Percentiles rank a stretch among this genome's conserved stretches.
Evolutionary conservation across 1,139 yeast species (phyloP).

Genomic region (Yamadazyma buinensis): DNA sequence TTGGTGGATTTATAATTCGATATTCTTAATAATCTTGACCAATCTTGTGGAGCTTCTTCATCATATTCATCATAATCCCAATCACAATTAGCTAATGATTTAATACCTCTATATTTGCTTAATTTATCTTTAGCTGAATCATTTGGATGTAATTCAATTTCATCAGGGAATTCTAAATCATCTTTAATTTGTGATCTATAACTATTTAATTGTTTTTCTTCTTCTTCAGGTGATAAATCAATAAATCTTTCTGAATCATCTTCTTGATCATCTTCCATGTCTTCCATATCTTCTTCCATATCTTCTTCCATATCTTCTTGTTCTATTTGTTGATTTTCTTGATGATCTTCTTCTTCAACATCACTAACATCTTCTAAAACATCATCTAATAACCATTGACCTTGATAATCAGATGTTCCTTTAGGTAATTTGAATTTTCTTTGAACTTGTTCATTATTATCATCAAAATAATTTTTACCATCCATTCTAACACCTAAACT

Average conservation of each 20-base stretch:
- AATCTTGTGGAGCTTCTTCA: conserved; percentile 68
- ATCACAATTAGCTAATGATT: conserved; percentile 70
- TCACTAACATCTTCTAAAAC: conserved; percentile 47
- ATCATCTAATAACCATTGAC: conserved; percentile 80
- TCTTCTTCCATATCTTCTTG: conserved; percentile 23
- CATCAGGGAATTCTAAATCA: conserved; percentile 94
- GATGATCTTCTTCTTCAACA: conserved; percentile 34
- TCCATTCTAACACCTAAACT: conserved; percentile 66
- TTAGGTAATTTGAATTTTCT: conserved; percentile 57
- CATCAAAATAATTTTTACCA: conserved; percentile 60
- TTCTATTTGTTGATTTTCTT: conserved; percentile 20
- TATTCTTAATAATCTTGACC: conserved; percentile 73
- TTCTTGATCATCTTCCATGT: conserved; percentile 31
- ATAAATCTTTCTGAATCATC: conserved; percentile 59
- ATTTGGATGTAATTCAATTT: conserved; percentile 74
- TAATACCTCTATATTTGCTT: conserved; percentile 78
- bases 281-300: conserved; percentile 24
- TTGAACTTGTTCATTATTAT: conserved; percentile 21
- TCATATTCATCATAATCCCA: conserved; percentile 91
- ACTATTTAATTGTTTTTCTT: conserved; percentile 67
- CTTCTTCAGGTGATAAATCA: conserved; percentile 80
- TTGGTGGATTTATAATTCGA: conserved; percentile 76
- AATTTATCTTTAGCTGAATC: conserved; percentile 75
- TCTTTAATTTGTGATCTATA: conserved; percentile 72
- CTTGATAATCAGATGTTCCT: conserved; percentile 93